Conservation (phyloP, 2,329 filamentous ascomycete species). For the Aureobasidium sp. region DNA sequence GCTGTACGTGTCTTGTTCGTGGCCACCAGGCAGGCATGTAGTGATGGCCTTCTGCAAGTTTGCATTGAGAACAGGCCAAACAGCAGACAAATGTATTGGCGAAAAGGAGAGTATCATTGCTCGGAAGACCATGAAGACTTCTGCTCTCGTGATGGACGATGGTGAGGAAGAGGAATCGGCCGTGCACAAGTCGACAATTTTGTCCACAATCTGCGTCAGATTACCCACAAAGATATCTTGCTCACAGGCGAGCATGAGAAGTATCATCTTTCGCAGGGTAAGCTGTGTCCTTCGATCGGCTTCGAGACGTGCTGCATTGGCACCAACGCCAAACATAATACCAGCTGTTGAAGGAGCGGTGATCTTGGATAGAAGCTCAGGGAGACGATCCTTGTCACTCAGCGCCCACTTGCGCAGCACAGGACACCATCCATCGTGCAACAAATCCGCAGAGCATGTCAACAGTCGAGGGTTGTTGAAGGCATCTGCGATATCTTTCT, state of each 20-base stretch:
- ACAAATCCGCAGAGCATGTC: slow-evolving; percentile 56
- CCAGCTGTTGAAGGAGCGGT: slow-evolving; percentile 83
- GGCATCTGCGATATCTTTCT: slow-evolving; percentile 82
- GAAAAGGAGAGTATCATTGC: slow-evolving; percentile 74
- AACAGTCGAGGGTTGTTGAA: slow-evolving; percentile 90
- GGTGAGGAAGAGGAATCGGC: slow-evolving; percentile 86
- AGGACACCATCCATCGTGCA: slow-evolving; percentile 71
- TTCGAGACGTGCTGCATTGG: slow-evolving; percentile 86
- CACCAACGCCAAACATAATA: slow-evolving; percentile 97
- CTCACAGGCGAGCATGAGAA: slow-evolving; percentile 68
- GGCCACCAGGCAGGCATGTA: slow-evolving; percentile 62
- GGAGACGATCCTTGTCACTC: slow-evolving; percentile 79
- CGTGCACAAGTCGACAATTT: slow-evolving; percentile 74
- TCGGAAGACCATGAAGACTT: slow-evolving; percentile 82
- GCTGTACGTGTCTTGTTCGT: slow-evolving; percentile 67
- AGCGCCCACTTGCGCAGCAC: slow-evolving; percentile 77
- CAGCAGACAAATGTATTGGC: slow-evolving; percentile 67
- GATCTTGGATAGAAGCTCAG: slow-evolving; percentile 71
- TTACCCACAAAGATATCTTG: slow-evolving; percentile 75
- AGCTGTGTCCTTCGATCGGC: slow-evolving; percentile 89
- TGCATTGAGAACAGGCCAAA: slow-evolving; percentile 86
- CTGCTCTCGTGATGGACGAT: slow-evolving; percentile 79
- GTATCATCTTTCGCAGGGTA: slow-evolving; percentile 73
- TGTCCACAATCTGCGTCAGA: slow-evolving; percentile 66
- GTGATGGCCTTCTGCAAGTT: slow-evolving; percentile 76